Evolutionary conservation across 257 asterid genomes (phyloP).

Genomic region (Ilex aquifolium): DNA sequence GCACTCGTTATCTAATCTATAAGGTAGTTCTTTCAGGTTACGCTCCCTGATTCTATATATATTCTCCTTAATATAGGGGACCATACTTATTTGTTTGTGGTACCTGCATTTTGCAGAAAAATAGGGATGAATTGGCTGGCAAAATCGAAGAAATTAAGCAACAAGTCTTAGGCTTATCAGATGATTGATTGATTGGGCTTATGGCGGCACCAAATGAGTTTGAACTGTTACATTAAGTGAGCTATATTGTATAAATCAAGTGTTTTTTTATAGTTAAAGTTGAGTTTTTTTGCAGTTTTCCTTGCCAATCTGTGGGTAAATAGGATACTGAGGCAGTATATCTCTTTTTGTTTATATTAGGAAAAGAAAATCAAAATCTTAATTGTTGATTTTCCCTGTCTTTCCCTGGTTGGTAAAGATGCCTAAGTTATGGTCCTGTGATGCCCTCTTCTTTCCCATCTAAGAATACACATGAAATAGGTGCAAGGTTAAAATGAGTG

Average conservation of each 20-base stretch:
- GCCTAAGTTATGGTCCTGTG: no score
- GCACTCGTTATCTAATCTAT: not conserved
- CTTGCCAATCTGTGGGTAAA: no score
- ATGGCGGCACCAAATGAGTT: no score
- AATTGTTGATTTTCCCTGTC: not conserved
- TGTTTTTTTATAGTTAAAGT: no score
- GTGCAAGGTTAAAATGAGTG: no score
- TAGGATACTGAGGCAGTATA: no score
- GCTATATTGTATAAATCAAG: no score
- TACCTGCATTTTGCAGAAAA: not conserved
- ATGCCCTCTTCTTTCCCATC: no score
- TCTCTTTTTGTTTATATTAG: not conserved
- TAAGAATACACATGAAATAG: no score
- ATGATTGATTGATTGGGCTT: not conserved
- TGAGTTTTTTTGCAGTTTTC: no score
- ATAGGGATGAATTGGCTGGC: not conserved
- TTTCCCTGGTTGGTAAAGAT: conserved; percentile 7
- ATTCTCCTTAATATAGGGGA: not conserved
- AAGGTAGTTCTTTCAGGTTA: not conserved
- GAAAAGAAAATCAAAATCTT: no score
- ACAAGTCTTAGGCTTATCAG: not conserved
- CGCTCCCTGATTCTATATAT: not conserved
- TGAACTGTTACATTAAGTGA: no score
- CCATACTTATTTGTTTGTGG: not conserved
- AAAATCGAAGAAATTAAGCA: conserved; percentile 1